phyloP scores from a whole-genome alignment of 2,329 filamentous ascomycete species.

The Fusarium sp. region DNA sequence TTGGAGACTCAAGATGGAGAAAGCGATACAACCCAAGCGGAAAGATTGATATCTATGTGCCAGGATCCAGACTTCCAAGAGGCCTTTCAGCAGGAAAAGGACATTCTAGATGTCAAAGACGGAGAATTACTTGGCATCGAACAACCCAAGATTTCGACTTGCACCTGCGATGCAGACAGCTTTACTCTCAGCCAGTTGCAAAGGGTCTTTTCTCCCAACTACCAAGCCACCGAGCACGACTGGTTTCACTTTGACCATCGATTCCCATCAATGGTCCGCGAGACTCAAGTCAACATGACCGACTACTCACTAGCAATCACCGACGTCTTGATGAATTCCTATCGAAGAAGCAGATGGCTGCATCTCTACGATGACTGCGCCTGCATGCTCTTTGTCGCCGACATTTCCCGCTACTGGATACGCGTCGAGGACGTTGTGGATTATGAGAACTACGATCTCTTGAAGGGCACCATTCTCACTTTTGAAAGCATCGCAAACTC shows the following conservation, averaged over 20 bases:
- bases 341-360: not conserved
- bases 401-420: not conserved
- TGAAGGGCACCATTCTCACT: not conserved
- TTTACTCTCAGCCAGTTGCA: not conserved
- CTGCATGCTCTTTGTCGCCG: not conserved
- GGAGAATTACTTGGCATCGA: not conserved
- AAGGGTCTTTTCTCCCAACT: not conserved
- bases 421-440: not conserved
- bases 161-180: not conserved
- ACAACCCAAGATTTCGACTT: not conserved
- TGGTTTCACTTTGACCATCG: slow-evolving; percentile 9
- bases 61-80: not conserved
- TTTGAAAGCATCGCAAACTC: not conserved
- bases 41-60: not conserved
- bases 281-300: not conserved
- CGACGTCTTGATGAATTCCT: not conserved
- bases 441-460: not conserved
- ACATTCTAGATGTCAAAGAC: not conserved
- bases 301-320: not conserved
- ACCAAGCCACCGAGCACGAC: slow-evolving; percentile 4
- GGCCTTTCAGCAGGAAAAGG: not conserved
- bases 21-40: not conserved
- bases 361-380: not conserved
- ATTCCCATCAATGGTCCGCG: not conserved
- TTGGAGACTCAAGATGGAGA: not conserved